Conservation (phyloP, 768 basidiomycete species). For the Lepiota brunneoincarnata region DNA sequence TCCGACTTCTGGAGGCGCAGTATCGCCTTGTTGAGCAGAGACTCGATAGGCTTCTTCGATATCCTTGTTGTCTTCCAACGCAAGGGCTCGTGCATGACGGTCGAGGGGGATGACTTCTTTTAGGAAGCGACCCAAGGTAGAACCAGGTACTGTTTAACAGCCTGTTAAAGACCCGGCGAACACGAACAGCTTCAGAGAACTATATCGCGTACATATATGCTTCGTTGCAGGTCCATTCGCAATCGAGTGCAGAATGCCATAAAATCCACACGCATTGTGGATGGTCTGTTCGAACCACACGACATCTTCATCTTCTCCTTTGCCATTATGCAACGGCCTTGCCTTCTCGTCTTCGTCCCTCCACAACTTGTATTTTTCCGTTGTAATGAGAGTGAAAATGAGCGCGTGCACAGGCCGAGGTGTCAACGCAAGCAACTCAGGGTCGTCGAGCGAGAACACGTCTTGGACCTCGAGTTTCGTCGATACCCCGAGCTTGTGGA, state of each 20-base stretch:
- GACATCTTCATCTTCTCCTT: constrained; percentile 28
- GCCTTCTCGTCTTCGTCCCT: constrained; percentile 20
- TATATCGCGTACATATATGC: constrained; percentile 20
- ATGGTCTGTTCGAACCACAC: constrained; percentile 37
- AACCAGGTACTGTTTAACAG: constrained; percentile 18
- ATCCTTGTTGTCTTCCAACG: constrained; percentile 25
- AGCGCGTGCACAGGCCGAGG: constrained; percentile 29
- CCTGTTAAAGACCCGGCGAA: not conserved
- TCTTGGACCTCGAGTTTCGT: constrained; percentile 28
- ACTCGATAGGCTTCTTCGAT: constrained; percentile 27
- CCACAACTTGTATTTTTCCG: constrained; percentile 19
- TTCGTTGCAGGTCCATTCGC: constrained; percentile 24
- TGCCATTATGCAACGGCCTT: constrained; percentile 24
- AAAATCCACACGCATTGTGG: constrained; percentile 35
- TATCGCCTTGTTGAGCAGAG: constrained; percentile 28
- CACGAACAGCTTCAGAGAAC: not conserved
- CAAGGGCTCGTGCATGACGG: constrained; percentile 26
- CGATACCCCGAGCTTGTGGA: constrained; percentile 27
- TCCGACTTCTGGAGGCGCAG: constrained; percentile 26
- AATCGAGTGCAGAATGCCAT: constrained; percentile 32
- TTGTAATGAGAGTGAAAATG: constrained; percentile 27
- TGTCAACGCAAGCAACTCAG: constrained; percentile 29
- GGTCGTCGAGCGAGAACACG: constrained; percentile 30
- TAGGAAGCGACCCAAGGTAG: constrained; percentile 23
- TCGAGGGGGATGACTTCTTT: constrained; percentile 20